Conservation (phyloP, 768 basidiomycete species). For the Pulveroboletus sp. region DNA sequence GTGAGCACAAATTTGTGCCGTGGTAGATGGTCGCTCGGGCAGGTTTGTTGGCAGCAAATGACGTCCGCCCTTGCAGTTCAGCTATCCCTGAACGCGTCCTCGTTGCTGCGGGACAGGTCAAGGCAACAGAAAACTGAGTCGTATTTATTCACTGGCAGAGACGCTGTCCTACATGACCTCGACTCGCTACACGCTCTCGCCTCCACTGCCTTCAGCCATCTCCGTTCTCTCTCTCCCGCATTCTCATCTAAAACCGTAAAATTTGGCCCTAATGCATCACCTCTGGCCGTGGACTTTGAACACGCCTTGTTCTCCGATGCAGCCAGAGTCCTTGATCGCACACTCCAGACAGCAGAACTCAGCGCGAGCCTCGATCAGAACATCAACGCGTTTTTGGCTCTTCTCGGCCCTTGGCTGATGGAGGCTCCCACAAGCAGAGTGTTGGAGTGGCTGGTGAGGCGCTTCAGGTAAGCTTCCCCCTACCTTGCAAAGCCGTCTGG, state of each 20-base stretch:
- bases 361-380: constrained; percentile 57
- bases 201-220: constrained; percentile 70
- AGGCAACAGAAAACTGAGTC: constrained; percentile 63
- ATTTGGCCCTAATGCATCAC: constrained; percentile 14
- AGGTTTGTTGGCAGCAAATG: constrained; percentile 27
- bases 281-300: constrained; percentile 46
- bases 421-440: constrained; percentile 77
- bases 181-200: constrained; percentile 81
- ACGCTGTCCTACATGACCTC: constrained; percentile 82
- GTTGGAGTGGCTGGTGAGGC: constrained; percentile 90
- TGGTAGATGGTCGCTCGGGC: background rate
- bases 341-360: constrained; percentile 60
- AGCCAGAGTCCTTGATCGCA: constrained; percentile 72
- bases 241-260: constrained; percentile 31
- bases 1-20: background rate
- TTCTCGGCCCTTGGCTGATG: constrained; percentile 78
- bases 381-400: constrained; percentile 57
- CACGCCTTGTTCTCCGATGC: constrained; percentile 74
- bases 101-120: constrained; percentile 57
- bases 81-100: constrained; percentile 74
- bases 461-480: constrained; percentile 66
- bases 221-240: constrained; percentile 54
- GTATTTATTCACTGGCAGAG: constrained; percentile 81
- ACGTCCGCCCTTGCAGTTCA: constrained; percentile 75
- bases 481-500: background rate